These are phyloP conservation scores for Russula sp. DNA, from an alignment of 768 basidiomycete genomes.

Conservation along the genomic window DNA sequence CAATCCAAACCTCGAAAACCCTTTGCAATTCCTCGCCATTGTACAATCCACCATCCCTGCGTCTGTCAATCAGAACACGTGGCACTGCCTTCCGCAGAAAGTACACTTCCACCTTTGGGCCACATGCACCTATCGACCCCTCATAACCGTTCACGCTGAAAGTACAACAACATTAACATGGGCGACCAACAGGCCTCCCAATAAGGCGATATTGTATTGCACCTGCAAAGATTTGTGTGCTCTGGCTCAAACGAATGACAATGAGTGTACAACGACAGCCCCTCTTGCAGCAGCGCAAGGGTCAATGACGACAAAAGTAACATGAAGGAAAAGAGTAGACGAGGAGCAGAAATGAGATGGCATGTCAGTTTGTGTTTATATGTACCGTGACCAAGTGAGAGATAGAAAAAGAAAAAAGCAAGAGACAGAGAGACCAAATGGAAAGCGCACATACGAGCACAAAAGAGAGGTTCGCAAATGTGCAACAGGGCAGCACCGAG, in stretches of 20 bases:
- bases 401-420: neutral
- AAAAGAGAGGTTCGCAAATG: slow-evolving; percentile 12
- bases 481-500: slow-evolving; percentile 4
- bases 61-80: neutral
- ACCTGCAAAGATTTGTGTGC: neutral
- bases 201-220: slow-evolving; percentile 16
- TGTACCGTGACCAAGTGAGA: slow-evolving; percentile 11
- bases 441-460: slow-evolving; percentile 8
- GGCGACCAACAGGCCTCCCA: slow-evolving; percentile 7
- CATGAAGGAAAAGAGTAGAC: slow-evolving; percentile 16
- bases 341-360: slow-evolving; percentile 24
- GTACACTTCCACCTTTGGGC: neutral
- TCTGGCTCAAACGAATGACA: neutral
- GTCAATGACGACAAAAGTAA: slow-evolving; percentile 22
- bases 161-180: slow-evolving; percentile 19
- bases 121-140: neutral
- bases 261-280: slow-evolving; percentile 12
- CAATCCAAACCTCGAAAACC: no score
- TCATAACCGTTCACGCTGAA: neutral
- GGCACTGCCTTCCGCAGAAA: neutral
- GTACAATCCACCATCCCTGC: no score
- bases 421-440: neutral
- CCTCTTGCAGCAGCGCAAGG: slow-evolving; percentile 12
- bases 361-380: slow-evolving; percentile 22
- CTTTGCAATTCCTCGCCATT: no score